A percentile compares a stretch with the other conserved stretches of the same genome.
Conservation (phyloP, 75 land plant genomes). For the Picea glauca region DNA sequence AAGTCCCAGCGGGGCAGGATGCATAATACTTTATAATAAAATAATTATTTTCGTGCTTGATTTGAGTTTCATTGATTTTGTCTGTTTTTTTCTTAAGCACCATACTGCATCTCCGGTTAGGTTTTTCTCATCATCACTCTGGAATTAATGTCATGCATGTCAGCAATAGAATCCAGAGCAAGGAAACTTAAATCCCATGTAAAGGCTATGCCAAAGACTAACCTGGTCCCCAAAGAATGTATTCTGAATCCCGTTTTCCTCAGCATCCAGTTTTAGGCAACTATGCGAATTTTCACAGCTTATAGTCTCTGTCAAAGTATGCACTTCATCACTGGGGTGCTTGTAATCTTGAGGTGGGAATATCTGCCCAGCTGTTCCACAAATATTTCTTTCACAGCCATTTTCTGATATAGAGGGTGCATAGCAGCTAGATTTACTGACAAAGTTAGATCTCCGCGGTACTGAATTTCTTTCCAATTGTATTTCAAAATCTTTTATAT, state of each 20-base stretch:
- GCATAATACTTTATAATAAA: neutral
- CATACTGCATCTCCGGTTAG: neutral
- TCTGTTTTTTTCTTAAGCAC: neutral
- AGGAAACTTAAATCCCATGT: neutral
- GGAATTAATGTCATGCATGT: neutral
- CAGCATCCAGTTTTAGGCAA: neutral
- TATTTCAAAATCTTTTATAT: slow-evolving; percentile 11
- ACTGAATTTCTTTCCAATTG: slow-evolving; percentile 5
- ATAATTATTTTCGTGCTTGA: neutral
- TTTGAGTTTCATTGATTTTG: neutral
- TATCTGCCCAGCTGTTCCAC: neutral
- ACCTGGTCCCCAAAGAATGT: neutral
- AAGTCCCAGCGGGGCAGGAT: neutral
- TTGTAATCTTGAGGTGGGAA: slow-evolving; percentile 7
- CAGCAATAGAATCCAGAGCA: neutral
- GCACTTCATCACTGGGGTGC: neutral
- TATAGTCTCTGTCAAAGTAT: neutral
- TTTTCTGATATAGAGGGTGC: neutral
- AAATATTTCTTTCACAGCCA: neutral
- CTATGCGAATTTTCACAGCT: neutral
- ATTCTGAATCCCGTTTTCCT: neutral
- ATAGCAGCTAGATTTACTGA: neutral
- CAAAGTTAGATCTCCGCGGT: slow-evolving; percentile 7
- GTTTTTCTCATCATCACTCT: neutral
- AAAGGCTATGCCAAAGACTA: slow-evolving; percentile 4